Conservation (phyloP, 2,329 filamentous ascomycete genomes). For the Colletotrichum agaves region DNA sequence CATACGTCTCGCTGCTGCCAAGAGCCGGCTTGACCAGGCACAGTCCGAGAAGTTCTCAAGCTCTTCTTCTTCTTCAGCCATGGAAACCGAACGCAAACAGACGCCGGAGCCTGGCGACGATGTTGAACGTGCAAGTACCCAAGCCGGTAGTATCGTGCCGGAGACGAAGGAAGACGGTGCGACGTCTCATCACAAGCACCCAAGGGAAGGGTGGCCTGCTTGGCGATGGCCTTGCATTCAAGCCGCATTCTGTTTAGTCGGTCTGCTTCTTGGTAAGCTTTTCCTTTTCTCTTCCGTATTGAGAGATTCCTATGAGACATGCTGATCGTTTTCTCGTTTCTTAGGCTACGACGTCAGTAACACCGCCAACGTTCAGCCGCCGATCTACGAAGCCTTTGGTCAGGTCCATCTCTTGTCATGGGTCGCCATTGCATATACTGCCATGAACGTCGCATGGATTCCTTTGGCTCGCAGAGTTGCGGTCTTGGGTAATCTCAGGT, state of each 20-base stretch:
- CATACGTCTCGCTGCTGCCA: too few species aligned
- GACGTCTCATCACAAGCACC: neutral
- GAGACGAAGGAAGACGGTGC: neutral
- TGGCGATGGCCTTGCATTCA: constrained; percentile 30
- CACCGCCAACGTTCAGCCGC: constrained; percentile 65
- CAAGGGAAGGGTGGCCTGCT: constrained; percentile 12
- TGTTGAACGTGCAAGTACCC: neutral
- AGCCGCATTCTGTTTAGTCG: constrained; percentile 7
- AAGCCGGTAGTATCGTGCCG: neutral
- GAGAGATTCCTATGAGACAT: too few species aligned
- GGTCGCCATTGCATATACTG: constrained; percentile 50
- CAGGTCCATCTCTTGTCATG: constrained; percentile 52
- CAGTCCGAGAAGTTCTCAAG: neutral
- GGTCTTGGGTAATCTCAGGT: constrained; percentile 47
- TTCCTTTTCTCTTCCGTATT: too few species aligned
- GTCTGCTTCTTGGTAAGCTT: constrained; percentile 25
- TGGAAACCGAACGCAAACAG: neutral
- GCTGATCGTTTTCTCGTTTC: accelerated
- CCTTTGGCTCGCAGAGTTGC: constrained; percentile 49
- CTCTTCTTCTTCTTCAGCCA: neutral
- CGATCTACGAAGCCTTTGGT: constrained; percentile 63
- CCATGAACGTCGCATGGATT: constrained; percentile 48
- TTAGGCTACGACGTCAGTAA: constrained; percentile 56
- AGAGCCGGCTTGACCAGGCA: too few species aligned
- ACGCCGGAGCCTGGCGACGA: constrained; percentile 7